Evolutionary conservation across 2,329 filamentous ascomycete species (phyloP), one percentile per base, ranked within the genome.

Genomic region (Arachnopeziza araneosa): DNA sequence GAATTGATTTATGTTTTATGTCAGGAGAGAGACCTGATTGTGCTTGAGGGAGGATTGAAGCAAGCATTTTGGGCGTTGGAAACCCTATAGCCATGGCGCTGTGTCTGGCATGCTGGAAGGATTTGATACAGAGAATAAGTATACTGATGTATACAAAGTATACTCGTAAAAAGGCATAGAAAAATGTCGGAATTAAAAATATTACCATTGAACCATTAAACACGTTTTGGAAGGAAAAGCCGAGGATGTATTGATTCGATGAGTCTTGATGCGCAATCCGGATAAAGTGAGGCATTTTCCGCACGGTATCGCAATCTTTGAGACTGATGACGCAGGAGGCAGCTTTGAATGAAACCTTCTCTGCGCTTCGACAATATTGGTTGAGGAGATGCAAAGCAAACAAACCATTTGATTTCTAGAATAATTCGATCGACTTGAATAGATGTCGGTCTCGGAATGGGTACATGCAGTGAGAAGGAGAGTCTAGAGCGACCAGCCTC

Each of bases 1-100:
- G 36, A 44, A 8, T 44, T 44, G 59, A 30, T 60, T n/a, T 63
- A 66, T 61, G 60, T 66, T 67, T 65, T 68, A 66, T 55, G 54
- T 58, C 63, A 63, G 57, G 58, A 56, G 51, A 57, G 55, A 26
- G 55, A 57, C 58, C 55, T 62, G 55, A 55, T 32, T 49, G 59
- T 49, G 53, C 30, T 57, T 54, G 60, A 19, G 36, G 2, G 36
- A 44, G 36, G 12, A 44, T 44, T 17, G 17, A 44, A 44, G 32
- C 56, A 58, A 62, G 63, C 58, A 65, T 63, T 59, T 60, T 60
- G 36, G 63, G 60, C 58, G 62, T 65, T 63, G 59, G 60, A 64
- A 62, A 60, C 57, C 57, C 64, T 52, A 22, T 36, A 53, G 55
- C 21, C 50, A 23, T 52, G 55, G 52, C 52, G 55, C 50, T 53